Evolutionary conservation across 371 early-diverging fungal species (phyloP).

Genomic region (Funneliformis caledonium): DNA sequence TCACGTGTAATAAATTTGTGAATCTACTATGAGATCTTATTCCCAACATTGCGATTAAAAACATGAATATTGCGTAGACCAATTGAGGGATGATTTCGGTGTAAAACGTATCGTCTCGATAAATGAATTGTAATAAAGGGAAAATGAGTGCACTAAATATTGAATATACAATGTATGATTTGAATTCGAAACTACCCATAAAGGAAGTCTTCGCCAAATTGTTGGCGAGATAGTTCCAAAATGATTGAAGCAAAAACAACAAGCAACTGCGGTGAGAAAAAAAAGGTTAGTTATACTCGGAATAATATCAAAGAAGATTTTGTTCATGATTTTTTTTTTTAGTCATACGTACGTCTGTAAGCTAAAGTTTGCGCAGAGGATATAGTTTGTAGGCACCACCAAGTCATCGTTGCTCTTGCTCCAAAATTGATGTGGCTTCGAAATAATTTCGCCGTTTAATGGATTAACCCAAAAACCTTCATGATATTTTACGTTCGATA

Average conservation of each 20-base stretch:
- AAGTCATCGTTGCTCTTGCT: not conserved
- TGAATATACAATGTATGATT: conserved; percentile 36
- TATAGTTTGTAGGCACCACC: not conserved
- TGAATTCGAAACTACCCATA: conserved; percentile 41
- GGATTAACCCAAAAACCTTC: conserved; percentile 28
- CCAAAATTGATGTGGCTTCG: conserved; percentile 1
- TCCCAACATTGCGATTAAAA: conserved; percentile 23
- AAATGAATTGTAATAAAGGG: conserved; percentile 24
- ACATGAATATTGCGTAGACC: conserved; percentile 4
- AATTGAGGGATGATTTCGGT: conserved; percentile 33
- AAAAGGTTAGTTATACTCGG: not conserved
- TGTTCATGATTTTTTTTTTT: not conserved
- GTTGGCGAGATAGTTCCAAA: conserved; percentile 37
- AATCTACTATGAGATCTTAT: conserved; percentile 27
- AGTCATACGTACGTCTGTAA: conserved; percentile 30
- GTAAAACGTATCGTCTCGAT: not conserved
- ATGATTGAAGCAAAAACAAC: conserved; percentile 35
- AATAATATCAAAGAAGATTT: not conserved
- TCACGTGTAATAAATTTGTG: conserved; percentile 19
- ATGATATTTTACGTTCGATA: conserved; percentile 18
- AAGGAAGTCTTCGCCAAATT: conserved; percentile 35
- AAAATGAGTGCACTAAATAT: conserved; percentile 29
- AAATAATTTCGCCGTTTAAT: conserved; percentile 8
- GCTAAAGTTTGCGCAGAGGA: conserved; percentile 36
- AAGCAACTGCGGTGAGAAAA: not conserved